Evolutionary conservation across 345 rosid species (phyloP).

Genomic region (Arabidopsis suecica): DNA sequence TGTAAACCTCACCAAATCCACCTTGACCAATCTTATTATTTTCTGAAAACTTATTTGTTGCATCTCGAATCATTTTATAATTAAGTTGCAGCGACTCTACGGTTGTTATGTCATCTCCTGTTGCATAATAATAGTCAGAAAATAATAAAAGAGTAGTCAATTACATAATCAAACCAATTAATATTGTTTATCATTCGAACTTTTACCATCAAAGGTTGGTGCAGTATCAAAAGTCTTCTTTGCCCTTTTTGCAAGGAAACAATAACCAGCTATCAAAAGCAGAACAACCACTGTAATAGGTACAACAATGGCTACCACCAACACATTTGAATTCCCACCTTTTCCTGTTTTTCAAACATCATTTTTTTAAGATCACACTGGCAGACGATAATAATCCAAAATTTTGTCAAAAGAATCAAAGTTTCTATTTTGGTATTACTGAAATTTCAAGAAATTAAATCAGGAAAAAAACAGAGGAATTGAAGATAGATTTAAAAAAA

Average conservation of each 20-base stretch:
- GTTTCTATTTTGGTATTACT: background rate
- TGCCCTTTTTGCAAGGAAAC: slow-evolving; percentile 41
- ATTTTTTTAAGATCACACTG: background rate
- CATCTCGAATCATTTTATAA: slow-evolving; percentile 45
- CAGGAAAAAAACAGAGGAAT: slow-evolving; percentile 5
- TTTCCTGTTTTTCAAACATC: slow-evolving; percentile 38
- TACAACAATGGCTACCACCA: slow-evolving; percentile 45
- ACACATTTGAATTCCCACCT: slow-evolving; percentile 23
- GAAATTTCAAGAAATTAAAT: background rate
- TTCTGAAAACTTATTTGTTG: slow-evolving; percentile 52
- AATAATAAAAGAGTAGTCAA: background rate
- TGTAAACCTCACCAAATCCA: slow-evolving; percentile 70
- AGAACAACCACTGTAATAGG: slow-evolving; percentile 29
- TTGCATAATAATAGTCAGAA: slow-evolving; percentile 28
- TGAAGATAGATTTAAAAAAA: too few relatives aligned
- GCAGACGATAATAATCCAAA: too few relatives aligned
- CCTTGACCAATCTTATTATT: slow-evolving; percentile 63
- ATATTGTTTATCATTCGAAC: background rate
- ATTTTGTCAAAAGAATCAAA: background rate
- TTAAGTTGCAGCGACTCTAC: slow-evolving; percentile 54
- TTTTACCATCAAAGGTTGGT: slow-evolving; percentile 45
- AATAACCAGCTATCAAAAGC: slow-evolving; percentile 42
- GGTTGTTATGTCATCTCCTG: slow-evolving; percentile 37
- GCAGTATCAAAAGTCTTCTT: slow-evolving; percentile 36
- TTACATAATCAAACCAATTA: background rate